A percentile compares a stretch with the other conserved stretches of the same genome.
Conservation (phyloP, 805 yeast species). For the Yarrowia sp. region DNA sequence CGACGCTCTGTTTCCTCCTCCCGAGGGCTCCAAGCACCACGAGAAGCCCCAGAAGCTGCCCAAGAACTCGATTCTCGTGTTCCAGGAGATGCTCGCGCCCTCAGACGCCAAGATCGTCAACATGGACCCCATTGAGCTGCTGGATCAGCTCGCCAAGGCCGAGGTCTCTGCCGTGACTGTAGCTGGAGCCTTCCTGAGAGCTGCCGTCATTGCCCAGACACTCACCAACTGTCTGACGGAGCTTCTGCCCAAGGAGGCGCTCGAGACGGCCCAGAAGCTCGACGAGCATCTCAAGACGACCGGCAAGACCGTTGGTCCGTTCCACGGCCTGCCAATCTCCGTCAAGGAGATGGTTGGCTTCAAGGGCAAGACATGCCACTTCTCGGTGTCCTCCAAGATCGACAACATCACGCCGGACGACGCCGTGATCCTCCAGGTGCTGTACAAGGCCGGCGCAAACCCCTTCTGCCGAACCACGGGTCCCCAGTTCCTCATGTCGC, state of each 20-base stretch:
- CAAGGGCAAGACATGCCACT: neutral
- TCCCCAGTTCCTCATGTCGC: slow-evolving; percentile 4
- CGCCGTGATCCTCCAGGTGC: neutral
- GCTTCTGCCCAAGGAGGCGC: neutral
- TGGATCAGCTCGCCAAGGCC: neutral
- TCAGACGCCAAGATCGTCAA: neutral
- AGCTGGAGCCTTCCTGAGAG: neutral
- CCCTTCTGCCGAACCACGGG: neutral
- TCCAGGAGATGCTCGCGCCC: neutral
- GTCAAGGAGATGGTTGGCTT: neutral
- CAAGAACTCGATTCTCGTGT: neutral
- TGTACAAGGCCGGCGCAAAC: neutral
- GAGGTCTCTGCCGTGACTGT: neutral
- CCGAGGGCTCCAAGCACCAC: neutral
- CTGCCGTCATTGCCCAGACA: neutral
- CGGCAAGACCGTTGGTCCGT: neutral
- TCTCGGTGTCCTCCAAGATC: neutral
- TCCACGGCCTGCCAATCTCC: neutral
- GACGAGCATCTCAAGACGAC: neutral
- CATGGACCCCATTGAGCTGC: neutral
- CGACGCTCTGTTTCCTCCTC: neutral
- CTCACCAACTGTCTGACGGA: neutral
- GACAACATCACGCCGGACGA: neutral
- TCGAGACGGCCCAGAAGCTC: neutral
- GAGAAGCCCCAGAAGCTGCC: neutral